phyloP scores from a whole-genome alignment of 495 filamentous ascomycete genomes.

The Xylaria curta region DNA sequence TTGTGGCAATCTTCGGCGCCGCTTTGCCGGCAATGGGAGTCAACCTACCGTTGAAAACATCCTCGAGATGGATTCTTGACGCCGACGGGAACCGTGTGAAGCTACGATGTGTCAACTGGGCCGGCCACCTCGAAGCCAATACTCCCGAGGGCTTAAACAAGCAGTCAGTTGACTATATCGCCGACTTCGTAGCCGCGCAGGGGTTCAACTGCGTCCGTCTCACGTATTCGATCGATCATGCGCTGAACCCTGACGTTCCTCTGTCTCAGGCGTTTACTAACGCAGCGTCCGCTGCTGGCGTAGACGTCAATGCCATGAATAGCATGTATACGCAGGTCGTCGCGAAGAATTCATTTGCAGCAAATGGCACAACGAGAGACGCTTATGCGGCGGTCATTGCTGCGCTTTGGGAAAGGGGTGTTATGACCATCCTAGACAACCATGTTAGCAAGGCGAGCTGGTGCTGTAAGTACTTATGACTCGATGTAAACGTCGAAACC shows the following conservation, averaged over 20 bases:
- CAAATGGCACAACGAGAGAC: slow-evolving; percentile 42
- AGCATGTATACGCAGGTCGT: slow-evolving; percentile 44
- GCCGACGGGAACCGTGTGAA: slow-evolving; percentile 53
- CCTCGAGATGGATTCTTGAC: slow-evolving; percentile 59
- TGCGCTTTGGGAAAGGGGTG: slow-evolving; percentile 43
- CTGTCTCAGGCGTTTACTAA: slow-evolving; percentile 50
- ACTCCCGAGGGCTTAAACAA: slow-evolving; percentile 58
- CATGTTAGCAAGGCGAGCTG: slow-evolving; percentile 56
- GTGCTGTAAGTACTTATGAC: slow-evolving; percentile 51
- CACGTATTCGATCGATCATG: slow-evolving; percentile 59
- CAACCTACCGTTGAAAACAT: slow-evolving; percentile 51
- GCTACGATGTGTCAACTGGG: slow-evolving; percentile 60
- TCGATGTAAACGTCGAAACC: neutral
- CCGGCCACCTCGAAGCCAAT: slow-evolving; percentile 56
- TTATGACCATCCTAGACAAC: slow-evolving; percentile 60
- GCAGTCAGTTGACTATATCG: slow-evolving; percentile 50
- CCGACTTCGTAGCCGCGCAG: slow-evolving; percentile 48
- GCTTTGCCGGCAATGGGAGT: slow-evolving; percentile 36
- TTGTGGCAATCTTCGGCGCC: slow-evolving; percentile 32
- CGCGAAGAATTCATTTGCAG: slow-evolving; percentile 50
- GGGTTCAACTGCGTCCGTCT: slow-evolving; percentile 63
- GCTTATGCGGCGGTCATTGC: slow-evolving; percentile 51
- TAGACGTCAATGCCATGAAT: slow-evolving; percentile 39
- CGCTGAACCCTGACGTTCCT: slow-evolving; percentile 45
- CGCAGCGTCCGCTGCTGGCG: slow-evolving; percentile 45